Evolutionary conservation across 2,329 filamentous ascomycete genomes (phyloP).

Genomic region (Biscogniauxia sp.): DNA sequence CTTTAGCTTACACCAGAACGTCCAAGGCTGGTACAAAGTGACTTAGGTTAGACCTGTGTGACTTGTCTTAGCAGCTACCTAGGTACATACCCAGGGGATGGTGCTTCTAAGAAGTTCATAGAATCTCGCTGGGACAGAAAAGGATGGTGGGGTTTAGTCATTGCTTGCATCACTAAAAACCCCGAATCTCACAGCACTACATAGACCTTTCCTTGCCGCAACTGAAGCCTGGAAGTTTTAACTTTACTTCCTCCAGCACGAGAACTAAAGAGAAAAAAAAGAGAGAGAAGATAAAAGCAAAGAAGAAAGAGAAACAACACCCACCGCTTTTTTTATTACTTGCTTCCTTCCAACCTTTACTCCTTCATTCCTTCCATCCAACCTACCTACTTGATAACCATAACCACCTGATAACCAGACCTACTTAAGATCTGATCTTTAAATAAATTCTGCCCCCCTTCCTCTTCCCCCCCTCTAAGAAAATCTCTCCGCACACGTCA

Average conservation of each 20-base stretch:
- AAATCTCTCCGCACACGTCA: not conserved
- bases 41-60: not conserved
- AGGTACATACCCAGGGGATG: too few relatives aligned
- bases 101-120: slow-evolving; percentile 23
- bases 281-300: too few relatives aligned
- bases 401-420: too few relatives aligned
- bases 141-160: slow-evolving; percentile 18
- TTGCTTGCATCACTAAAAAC: slow-evolving; percentile 21
- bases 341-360: too few relatives aligned
- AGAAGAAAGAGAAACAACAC: too few relatives aligned
- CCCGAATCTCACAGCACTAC: slow-evolving; percentile 9
- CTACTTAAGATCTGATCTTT: too few relatives aligned
- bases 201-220: not conserved
- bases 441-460: not conserved
- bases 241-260: not conserved
- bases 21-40: too few relatives aligned
- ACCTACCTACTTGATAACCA: too few relatives aligned
- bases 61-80: slow-evolving; percentile 1
- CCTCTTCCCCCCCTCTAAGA: not conserved
- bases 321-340: too few relatives aligned
- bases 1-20: too few relatives aligned
- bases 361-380: too few relatives aligned
- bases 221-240: not conserved
- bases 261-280: too few relatives aligned
- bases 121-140: slow-evolving; percentile 13